Percentiles rank a stretch among this genome's conserved stretches.
Evolutionary conservation across 352 stramenopile species (phyloP).

Genomic region (Phytophthora tentaculata): DNA sequence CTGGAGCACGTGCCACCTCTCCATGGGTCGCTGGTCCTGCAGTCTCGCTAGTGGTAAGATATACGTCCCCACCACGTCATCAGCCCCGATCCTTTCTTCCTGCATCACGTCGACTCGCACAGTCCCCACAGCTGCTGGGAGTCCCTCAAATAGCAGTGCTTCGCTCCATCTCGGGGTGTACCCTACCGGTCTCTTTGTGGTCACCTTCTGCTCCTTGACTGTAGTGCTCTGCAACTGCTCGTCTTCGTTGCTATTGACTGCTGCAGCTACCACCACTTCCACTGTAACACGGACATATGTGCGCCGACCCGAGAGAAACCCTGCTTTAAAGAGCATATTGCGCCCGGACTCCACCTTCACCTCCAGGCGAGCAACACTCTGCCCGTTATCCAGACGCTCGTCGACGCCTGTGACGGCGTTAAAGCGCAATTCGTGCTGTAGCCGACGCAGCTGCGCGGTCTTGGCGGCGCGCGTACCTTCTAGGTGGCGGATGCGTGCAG

Average conservation of each 20-base stretch:
- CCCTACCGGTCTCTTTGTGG: constrained; percentile 41
- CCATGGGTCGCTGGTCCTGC: constrained; percentile 54
- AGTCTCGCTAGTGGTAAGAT: constrained; percentile 50
- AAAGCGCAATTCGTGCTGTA: constrained; percentile 58
- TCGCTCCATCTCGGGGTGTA: constrained; percentile 49
- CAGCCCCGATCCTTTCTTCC: constrained; percentile 58
- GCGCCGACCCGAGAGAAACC: constrained; percentile 53
- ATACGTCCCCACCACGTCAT: constrained; percentile 47
- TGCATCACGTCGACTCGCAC: constrained; percentile 66
- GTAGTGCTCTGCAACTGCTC: constrained; percentile 22
- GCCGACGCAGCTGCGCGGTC: constrained; percentile 44
- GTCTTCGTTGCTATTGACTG: constrained; percentile 5
- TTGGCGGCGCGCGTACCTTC: constrained; percentile 57
- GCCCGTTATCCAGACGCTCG: constrained; percentile 47
- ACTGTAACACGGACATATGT: constrained; percentile 63
- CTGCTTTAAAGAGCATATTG: constrained; percentile 53
- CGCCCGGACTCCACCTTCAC: constrained; percentile 48
- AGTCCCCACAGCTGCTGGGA: constrained; percentile 49
- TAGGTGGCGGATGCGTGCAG: constrained; percentile 55
- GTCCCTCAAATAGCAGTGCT: constrained; percentile 47
- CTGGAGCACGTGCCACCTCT: constrained; percentile 57
- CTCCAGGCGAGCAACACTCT: constrained; percentile 55
- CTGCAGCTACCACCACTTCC: constrained; percentile 26
- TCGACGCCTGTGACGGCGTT: constrained; percentile 57
- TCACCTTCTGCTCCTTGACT: constrained; percentile 45